Percentiles rank a stretch among this genome's conserved stretches.
phyloP scores from a whole-genome alignment of 805 yeast genomes.

The Candida pseudoglaebosa region DNA sequence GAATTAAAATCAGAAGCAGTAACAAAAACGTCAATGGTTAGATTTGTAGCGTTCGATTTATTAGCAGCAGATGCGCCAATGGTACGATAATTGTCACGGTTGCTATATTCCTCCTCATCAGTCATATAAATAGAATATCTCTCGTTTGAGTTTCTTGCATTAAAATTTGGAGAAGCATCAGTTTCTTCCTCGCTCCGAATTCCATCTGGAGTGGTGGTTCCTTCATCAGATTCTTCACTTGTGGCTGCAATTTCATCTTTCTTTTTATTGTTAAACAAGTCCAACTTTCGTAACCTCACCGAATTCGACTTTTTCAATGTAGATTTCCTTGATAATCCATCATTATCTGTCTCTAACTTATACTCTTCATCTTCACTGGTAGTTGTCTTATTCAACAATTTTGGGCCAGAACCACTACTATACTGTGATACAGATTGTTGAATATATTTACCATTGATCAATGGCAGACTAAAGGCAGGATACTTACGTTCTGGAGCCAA shows the following conservation, averaged over 20 bases:
- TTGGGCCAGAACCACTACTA: not conserved
- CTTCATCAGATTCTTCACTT: not conserved
- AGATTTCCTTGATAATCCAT: slow-evolving; percentile 33
- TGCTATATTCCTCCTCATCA: slow-evolving; percentile 1
- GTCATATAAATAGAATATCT: slow-evolving; percentile 3
- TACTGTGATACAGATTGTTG: not conserved
- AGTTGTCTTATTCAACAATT: not conserved
- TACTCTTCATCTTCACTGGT: slow-evolving; percentile 23
- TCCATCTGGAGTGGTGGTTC: slow-evolving; percentile 1
- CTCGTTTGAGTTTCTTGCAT: not conserved
- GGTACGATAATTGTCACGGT: slow-evolving; percentile 2
- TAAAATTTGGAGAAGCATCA: slow-evolving; percentile 1
- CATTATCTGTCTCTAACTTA: slow-evolving; percentile 10
- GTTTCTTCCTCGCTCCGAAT: not conserved
- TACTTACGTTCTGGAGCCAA: slow-evolving; percentile 4
- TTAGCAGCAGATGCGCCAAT: slow-evolving; percentile 9
- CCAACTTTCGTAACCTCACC: slow-evolving; percentile 37
- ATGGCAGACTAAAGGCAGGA: not conserved
- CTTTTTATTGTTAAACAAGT: slow-evolving; percentile 25
- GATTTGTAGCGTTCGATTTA: slow-evolving; percentile 10
- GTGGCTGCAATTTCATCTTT: slow-evolving; percentile 1
- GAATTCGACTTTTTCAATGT: slow-evolving; percentile 39
- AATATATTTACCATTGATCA: not conserved
- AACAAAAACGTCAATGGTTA: slow-evolving; percentile 20
- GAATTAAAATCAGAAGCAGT: slow-evolving; percentile 20